Base-by-base conservation (phyloP, 441 rosid genomes). In the Pelargonium cotyledonis region DNA sequence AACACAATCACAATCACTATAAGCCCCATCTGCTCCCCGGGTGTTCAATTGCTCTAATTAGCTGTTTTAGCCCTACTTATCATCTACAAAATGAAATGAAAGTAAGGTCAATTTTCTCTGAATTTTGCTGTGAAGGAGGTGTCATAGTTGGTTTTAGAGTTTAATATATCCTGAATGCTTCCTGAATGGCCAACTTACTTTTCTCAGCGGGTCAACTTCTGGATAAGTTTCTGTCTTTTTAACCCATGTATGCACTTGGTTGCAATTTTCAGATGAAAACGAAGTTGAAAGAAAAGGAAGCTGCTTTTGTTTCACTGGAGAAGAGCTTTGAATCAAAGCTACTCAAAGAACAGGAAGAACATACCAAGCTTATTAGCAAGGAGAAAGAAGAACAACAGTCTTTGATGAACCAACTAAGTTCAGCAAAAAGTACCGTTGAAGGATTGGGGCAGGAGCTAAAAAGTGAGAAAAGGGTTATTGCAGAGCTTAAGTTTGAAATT, bases 381-480 rank as follows among this genome's bases (percentile, higher is more conserved):
- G 87, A 81, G 38, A 83, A 82, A 80, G 96, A 86, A 66, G 97
- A 90, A 58, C 78, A 83, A 60, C 78, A 75, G 70, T 76, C 82
- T 75, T 69, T 92, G 63, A 47, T 75, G 76, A 81, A 76, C 73
- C 87, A 83, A 81, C 78, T 95, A 35, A 86, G 74, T 71, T 80
- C 87, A 35, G 95, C 96, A 6, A 87, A 87, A 69, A 76, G 72
- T 65, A 75, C 85, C 57, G 82, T 88, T 72, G n/a, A 81, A 64
- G 87, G 80, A 53, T 80, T 90, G 70, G 96, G 85, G 53, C 80
- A 72, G 75, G 97, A 91, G 85, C 85, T 91, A 62, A 82, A 79
- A 77, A 79, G 85, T 11, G 87, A 91, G 74, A 91, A 84, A 82
- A 85, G 61, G 72, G 63, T 74, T 65, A 71, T 84, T 10, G 88